Percentiles rank a stretch among this genome's conserved stretches.
These are phyloP conservation scores for Fusarium sp. DNA, from an alignment of 2,329 filamentous ascomycete species.

Conservation along the genomic window DNA sequence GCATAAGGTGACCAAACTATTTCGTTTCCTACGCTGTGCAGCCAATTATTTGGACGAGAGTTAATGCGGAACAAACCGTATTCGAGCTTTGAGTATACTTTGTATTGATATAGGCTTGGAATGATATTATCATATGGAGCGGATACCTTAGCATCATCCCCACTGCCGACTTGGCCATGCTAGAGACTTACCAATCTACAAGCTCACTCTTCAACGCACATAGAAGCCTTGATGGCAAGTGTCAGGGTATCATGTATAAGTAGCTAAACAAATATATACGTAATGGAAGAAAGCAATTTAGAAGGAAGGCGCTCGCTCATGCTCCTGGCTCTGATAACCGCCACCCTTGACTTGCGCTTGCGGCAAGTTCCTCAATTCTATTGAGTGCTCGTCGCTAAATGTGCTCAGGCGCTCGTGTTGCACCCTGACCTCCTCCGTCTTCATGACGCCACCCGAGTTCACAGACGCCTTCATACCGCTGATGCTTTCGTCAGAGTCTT, in stretches of 20 bases:
- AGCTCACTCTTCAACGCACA: background rate
- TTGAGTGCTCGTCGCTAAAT: slow-evolving; percentile 34
- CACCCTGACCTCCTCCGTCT: slow-evolving; percentile 48
- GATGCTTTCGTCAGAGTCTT: slow-evolving; percentile 30
- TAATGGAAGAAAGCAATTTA: background rate
- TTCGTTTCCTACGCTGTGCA: background rate
- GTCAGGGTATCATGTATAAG: background rate
- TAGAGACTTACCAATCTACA: background rate
- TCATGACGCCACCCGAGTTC: slow-evolving; percentile 42
- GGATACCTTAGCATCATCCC: background rate
- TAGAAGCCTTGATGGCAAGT: too few relatives aligned
- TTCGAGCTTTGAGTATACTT: background rate
- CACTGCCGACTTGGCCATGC: background rate
- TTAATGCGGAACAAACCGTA: background rate
- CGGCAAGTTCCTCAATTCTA: slow-evolving; percentile 36
- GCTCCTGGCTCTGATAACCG: background rate
- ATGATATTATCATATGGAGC: background rate
- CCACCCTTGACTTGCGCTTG: slow-evolving; percentile 3
- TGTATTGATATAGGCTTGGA: background rate
- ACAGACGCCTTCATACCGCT: slow-evolving; percentile 14
- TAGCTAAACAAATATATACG: background rate
- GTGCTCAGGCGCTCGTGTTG: slow-evolving; percentile 40
- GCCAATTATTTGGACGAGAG: background rate
- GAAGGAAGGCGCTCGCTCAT: slow-evolving; percentile 6
- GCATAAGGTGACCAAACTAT: background rate